Percentiles rank a stretch among this genome's conserved stretches.
These are phyloP conservation scores for Salvia rosmarinus DNA, from an alignment of 257 asterid genomes.

Conservation along the genomic window DNA sequence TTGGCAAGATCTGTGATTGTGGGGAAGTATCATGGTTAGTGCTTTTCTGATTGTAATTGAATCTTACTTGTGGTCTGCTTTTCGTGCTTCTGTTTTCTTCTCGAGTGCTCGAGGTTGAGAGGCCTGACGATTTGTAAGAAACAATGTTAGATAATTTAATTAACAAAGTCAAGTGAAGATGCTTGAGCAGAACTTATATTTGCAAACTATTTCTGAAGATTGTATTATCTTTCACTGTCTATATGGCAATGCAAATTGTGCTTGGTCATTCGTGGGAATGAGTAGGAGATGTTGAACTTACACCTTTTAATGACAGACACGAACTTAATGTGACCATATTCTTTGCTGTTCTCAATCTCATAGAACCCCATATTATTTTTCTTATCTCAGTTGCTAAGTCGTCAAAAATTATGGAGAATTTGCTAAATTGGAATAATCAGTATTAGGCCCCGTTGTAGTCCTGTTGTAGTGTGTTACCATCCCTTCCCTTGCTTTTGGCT, in stretches of 20 bases:
- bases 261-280: not conserved
- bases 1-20: constrained; percentile 27
- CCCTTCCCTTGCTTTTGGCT: constrained; percentile 17
- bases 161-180: not conserved
- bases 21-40: not conserved
- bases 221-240: not conserved
- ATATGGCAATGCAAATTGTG: not conserved
- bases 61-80: not conserved
- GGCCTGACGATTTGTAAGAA: not conserved
- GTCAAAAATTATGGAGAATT: not conserved
- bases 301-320: not conserved
- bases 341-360: not conserved
- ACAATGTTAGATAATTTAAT: not conserved
- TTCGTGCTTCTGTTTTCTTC: not conserved
- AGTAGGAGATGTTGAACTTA: not conserved
- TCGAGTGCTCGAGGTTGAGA: not conserved
- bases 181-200: not conserved
- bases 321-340: not conserved
- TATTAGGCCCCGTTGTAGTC: not conserved
- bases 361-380: not conserved
- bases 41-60: not conserved
- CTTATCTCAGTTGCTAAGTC: constrained; percentile 2
- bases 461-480: not conserved
- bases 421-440: not conserved
- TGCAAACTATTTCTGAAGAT: not conserved